These are phyloP conservation scores for Chrysosporium keratinophilum DNA, from an alignment of 2,329 filamentous ascomycete species.

Conservation along the genomic window DNA sequence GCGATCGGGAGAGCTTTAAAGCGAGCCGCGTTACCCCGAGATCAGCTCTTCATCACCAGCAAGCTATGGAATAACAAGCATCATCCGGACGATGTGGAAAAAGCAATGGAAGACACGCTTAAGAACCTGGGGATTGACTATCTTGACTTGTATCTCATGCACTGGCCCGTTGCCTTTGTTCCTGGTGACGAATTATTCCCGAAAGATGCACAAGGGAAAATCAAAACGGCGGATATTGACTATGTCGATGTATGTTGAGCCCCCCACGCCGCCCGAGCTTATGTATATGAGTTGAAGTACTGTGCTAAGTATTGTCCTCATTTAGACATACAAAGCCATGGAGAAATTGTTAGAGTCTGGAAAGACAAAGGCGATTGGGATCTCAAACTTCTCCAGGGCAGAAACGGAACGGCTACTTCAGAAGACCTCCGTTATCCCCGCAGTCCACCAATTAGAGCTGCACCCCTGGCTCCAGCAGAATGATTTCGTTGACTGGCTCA, in stretches of 20 bases:
- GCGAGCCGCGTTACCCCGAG: constrained; percentile 52
- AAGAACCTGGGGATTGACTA: constrained; percentile 56
- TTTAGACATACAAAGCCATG: constrained; percentile 54
- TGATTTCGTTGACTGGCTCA: constrained; percentile 41
- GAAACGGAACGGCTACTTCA: constrained; percentile 16
- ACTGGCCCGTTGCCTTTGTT: constrained; percentile 51
- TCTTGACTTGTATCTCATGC: constrained; percentile 60
- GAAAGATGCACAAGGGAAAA: constrained; percentile 36
- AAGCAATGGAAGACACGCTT: constrained; percentile 51
- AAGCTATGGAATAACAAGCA: constrained; percentile 59
- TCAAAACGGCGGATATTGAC: constrained; percentile 37
- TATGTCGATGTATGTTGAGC: constrained; percentile 36
- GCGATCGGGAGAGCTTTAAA: constrained; percentile 56
- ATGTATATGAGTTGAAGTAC: neutral
- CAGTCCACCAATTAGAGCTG: constrained; percentile 43
- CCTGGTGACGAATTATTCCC: constrained; percentile 41
- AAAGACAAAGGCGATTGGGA: constrained; percentile 56
- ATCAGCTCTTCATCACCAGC: constrained; percentile 56
- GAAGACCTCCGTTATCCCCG: constrained; percentile 34
- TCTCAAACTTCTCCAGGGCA: constrained; percentile 29
- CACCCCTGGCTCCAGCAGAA: constrained; percentile 46
- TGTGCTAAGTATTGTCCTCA: neutral
- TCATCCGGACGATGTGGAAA: constrained; percentile 50
- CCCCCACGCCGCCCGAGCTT: no score
- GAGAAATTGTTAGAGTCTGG: constrained; percentile 48